Conservation (phyloP, 345 rosid genomes). For the Salix exigua region DNA sequence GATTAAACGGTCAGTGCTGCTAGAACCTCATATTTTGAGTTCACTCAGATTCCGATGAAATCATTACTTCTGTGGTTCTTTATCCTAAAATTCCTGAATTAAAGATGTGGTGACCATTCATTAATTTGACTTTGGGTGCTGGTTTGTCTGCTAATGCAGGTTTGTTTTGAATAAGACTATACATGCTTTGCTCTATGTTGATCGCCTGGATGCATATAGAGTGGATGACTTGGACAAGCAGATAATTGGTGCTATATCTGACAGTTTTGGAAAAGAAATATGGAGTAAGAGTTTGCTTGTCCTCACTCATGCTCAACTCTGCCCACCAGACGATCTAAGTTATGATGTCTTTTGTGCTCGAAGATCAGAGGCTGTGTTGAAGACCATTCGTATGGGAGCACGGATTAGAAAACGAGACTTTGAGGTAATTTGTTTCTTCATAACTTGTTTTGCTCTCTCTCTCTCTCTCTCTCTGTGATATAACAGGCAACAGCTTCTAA, state of each 20-base stretch:
- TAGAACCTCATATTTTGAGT: background rate
- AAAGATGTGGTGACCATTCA: background rate
- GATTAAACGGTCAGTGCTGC: conserved; percentile 55
- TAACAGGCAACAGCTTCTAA: background rate
- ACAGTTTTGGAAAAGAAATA: conserved; percentile 72
- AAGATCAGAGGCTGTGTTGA: conserved; percentile 69
- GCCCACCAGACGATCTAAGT: conserved; percentile 68
- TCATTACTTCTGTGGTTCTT: background rate
- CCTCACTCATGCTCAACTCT: conserved; percentile 80
- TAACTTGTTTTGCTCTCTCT: background rate
- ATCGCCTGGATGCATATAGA: conserved; percentile 78
- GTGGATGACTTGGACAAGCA: conserved; percentile 85
- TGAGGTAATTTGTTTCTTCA: conserved; percentile 38
- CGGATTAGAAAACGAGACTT: conserved; percentile 48
- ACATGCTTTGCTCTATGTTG: conserved; percentile 69
- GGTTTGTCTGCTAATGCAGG: conserved; percentile 30
- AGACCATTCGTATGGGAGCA: conserved; percentile 53
- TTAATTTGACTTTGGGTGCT: background rate
- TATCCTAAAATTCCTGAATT: background rate
- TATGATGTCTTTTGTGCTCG: conserved; percentile 60
- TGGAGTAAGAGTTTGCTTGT: conserved; percentile 77
- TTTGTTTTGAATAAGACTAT: conserved; percentile 70
- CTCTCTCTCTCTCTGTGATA: background rate
- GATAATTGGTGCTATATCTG: conserved; percentile 59
- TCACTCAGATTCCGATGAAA: background rate